Conservation (phyloP, 2,329 filamentous ascomycete genomes). For the Arachnopeziza araneosa region DNA sequence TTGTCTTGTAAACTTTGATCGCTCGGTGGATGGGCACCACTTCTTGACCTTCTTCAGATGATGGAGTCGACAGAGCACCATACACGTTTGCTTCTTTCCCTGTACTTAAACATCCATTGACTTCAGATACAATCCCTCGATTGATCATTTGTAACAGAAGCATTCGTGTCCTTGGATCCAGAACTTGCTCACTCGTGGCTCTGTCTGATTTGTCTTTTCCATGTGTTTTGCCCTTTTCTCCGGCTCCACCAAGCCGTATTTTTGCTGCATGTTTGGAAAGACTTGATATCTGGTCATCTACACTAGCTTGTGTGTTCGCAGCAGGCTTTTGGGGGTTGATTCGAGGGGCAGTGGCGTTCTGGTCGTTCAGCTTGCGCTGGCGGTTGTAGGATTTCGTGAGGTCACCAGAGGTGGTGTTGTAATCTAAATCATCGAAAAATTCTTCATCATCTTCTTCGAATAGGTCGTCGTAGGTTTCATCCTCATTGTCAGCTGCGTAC, state of each 20-base stretch:
- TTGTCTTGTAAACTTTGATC: constrained; percentile 98
- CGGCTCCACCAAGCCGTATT: constrained; percentile 65
- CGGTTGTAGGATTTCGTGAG: constrained; percentile 82
- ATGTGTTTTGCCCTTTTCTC: constrained; percentile 49
- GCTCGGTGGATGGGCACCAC: constrained; percentile 64
- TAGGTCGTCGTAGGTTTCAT: constrained; percentile 40
- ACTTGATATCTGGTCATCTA: constrained; percentile 85
- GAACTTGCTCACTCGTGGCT: constrained; percentile 88
- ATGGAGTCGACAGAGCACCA: constrained; percentile 65
- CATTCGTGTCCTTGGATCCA: constrained; percentile 92
- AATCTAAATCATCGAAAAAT: constrained; percentile 50
- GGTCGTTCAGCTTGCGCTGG: constrained; percentile 61
- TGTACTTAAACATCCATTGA: constrained; percentile 92
- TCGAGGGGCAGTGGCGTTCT: constrained; percentile 48
- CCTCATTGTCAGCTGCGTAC: constrained; percentile 33
- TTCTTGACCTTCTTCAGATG: constrained; percentile 44
- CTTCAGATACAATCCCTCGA: constrained; percentile 77
- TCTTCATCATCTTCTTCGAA: constrained; percentile 59
- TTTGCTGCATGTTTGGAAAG: constrained; percentile 81
- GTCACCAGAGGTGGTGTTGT: constrained; percentile 56
- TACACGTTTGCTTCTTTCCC: constrained; percentile 99
- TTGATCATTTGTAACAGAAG: constrained; percentile 96
- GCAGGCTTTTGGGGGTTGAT: constrained; percentile 74
- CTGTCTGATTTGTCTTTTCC: constrained; percentile 87
- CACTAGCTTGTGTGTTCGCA: constrained; percentile 70